Evolutionary conservation across 2,329 filamentous ascomycete species (phyloP).

Genomic region (Aspergillus sp.): DNA sequence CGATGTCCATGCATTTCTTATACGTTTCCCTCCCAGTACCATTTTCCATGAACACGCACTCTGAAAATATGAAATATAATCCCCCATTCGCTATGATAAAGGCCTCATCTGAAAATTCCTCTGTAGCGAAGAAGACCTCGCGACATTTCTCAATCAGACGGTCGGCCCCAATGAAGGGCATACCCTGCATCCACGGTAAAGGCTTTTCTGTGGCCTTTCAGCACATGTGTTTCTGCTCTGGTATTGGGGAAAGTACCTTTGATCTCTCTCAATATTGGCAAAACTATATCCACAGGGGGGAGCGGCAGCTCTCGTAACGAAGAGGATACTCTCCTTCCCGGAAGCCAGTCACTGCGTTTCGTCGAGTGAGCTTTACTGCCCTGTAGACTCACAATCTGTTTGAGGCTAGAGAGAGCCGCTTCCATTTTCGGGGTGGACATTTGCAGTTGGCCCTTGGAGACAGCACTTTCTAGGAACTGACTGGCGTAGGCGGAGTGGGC

Average conservation of each 20-base stretch:
- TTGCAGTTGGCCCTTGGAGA: conserved; percentile 32
- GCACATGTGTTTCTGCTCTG: neutral
- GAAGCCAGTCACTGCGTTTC: conserved; percentile 25
- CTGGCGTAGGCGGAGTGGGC: conserved; percentile 49
- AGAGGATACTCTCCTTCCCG: conserved; percentile 20
- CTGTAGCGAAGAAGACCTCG: conserved; percentile 42
- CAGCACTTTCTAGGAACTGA: conserved; percentile 41
- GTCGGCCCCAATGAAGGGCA: conserved; percentile 32
- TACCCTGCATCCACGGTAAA: conserved; percentile 22
- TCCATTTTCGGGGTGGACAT: conserved; percentile 37
- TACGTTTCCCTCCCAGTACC: conserved; percentile 25
- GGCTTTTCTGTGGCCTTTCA: conserved; percentile 17
- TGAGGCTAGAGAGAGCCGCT: conserved; percentile 36
- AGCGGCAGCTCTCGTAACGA: conserved; percentile 32
- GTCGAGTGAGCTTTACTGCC: conserved; percentile 23
- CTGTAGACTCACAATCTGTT: conserved; percentile 39
- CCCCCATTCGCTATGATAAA: conserved; percentile 40
- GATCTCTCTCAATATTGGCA: conserved; percentile 29
- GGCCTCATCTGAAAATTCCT: conserved; percentile 39
- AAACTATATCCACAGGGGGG: conserved; percentile 34
- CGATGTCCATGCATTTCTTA: conserved; percentile 30
- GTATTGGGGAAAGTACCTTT: conserved; percentile 29
- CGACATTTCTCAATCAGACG: conserved; percentile 40
- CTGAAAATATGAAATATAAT: conserved; percentile 38
- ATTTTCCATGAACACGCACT: conserved; percentile 22